These are phyloP conservation scores for Citrullus colocynthis DNA, from an alignment of 306 rosid genomes.

Conservation along the genomic window DNA sequence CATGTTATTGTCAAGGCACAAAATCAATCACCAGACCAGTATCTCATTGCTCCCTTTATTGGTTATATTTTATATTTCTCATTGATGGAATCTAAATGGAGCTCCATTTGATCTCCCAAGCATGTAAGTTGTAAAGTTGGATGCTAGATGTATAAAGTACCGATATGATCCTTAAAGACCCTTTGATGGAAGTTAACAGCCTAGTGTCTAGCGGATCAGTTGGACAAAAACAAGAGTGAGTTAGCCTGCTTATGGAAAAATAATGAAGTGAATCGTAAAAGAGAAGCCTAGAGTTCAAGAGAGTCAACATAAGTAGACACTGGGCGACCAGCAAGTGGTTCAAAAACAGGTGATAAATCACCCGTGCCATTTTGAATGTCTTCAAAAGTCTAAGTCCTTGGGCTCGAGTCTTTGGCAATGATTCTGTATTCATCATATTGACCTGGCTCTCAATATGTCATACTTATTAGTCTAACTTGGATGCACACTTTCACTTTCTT, in stretches of 20 bases:
- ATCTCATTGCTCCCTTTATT: neutral
- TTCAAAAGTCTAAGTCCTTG: neutral
- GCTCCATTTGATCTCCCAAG: neutral
- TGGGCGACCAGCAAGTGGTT: neutral
- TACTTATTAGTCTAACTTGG: neutral
- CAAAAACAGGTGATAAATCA: neutral
- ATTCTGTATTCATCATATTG: neutral
- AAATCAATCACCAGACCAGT: neutral
- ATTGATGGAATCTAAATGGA: neutral
- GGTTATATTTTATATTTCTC: neutral
- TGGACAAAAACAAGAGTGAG: neutral
- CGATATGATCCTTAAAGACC: neutral
- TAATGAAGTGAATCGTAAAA: neutral
- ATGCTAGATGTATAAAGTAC: neutral
- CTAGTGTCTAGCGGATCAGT: neutral
- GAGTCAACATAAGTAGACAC: neutral
- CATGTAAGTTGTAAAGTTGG: neutral
- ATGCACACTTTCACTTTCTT: neutral
- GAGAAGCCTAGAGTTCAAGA: neutral
- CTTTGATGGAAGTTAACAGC: neutral
- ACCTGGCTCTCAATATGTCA: neutral
- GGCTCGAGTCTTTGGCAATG: neutral
- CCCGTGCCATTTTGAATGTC: neutral
- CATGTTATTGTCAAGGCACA: neutral
- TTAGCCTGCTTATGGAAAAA: neutral